Evolutionary conservation across 2,329 filamentous ascomycete species (phyloP).

Genomic region (Ophiognomonia clavigignenti-juglandacearum): DNA sequence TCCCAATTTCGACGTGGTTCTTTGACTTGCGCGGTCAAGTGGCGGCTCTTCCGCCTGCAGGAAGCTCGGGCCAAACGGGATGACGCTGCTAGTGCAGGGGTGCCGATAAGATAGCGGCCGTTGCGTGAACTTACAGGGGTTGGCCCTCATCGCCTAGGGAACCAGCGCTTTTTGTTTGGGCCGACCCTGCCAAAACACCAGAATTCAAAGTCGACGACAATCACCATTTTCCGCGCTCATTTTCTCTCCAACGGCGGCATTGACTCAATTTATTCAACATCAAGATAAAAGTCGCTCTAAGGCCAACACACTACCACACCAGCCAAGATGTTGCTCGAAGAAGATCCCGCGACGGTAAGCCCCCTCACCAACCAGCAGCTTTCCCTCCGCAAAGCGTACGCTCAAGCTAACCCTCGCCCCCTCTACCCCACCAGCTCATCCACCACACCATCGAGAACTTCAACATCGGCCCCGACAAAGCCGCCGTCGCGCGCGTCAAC

Average conservation of each 20-base stretch:
- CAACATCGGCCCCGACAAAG: conserved; percentile 85
- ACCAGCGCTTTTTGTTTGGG: neutral
- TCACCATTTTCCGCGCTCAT: too few relatives aligned
- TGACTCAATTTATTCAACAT: too few relatives aligned
- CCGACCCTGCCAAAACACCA: neutral
- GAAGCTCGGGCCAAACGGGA: conserved; percentile 1
- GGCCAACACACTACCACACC: too few relatives aligned
- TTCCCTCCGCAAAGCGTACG: neutral
- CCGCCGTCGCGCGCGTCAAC: conserved; percentile 75
- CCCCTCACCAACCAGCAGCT: neutral
- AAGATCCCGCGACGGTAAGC: conserved; percentile 79
- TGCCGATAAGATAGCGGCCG: too few relatives aligned
- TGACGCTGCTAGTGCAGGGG: conserved; percentile 4
- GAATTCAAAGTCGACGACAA: neutral
- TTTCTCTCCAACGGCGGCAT: too few relatives aligned
- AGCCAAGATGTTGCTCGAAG: conserved; percentile 82
- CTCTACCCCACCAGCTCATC: conserved; percentile 64
- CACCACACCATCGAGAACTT: conserved; percentile 90
- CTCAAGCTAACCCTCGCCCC: neutral
- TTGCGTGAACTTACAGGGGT: too few relatives aligned
- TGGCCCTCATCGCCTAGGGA: neutral
- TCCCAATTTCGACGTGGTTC: conserved; percentile 3
- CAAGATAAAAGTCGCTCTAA: too few relatives aligned
- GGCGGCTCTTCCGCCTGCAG: conserved; percentile 1
- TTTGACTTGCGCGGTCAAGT: neutral